Percentiles rank a stretch among this genome's conserved stretches.
Evolutionary conservation across 2,329 filamentous ascomycete genomes (phyloP).

Genomic region (Verticillium nubilum): DNA sequence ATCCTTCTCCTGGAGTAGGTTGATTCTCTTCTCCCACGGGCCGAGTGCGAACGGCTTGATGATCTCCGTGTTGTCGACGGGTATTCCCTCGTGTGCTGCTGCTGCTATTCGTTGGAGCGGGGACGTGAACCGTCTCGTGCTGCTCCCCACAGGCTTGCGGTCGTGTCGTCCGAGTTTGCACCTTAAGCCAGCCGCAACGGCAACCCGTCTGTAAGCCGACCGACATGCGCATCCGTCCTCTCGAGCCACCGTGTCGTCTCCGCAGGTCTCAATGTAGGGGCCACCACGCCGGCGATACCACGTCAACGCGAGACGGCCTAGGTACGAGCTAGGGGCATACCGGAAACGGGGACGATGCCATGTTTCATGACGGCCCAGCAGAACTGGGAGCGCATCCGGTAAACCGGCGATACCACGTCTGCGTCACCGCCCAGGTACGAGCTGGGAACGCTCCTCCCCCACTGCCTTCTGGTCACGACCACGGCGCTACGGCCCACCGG

Average conservation of each 20-base stretch:
- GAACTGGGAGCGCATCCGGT: not conserved
- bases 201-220: not conserved
- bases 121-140: not conserved
- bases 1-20: not conserved
- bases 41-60: not conserved
- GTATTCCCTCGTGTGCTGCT: no score
- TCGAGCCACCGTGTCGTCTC: not conserved
- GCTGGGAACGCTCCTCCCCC: not conserved
- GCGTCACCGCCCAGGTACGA: not conserved
- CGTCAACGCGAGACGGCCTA: not conserved
- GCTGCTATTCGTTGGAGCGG: conserved; percentile 2
- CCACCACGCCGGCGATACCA: not conserved
- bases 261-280: not conserved
- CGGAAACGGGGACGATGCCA: not conserved
- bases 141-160: no score
- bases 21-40: not conserved
- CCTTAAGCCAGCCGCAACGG: not conserved
- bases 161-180: not conserved
- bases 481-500: not conserved
- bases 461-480: conserved; percentile 1
- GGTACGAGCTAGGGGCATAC: not conserved
- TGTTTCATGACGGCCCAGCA: not conserved
- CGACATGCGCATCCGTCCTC: not conserved
- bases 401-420: not conserved
- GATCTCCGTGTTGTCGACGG: conserved; percentile 4